Percentiles rank a stretch among this genome's conserved stretches.
phyloP scores from a whole-genome alignment of 345 rosid species.

The Rhizophora mangle region DNA sequence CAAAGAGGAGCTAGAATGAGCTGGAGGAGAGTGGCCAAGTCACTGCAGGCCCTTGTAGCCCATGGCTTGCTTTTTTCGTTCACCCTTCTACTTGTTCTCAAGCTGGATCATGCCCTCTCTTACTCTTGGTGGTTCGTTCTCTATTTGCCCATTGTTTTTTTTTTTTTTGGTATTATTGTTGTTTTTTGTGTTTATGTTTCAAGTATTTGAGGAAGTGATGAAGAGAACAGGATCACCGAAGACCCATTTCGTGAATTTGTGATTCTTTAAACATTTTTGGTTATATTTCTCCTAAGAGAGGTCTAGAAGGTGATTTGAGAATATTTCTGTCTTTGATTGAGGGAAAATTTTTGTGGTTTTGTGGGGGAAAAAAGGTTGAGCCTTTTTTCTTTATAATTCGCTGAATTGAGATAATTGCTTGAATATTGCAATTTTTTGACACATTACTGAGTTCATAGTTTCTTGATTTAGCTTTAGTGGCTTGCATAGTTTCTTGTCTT shows the following conservation, averaged over 20 bases:
- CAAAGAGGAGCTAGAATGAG: slow-evolving; percentile 54
- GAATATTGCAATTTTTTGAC: too few relatives aligned
- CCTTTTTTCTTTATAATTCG: too few relatives aligned
- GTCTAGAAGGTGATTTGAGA: not conserved
- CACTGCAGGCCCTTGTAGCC: slow-evolving; percentile 59
- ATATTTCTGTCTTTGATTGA: not conserved
- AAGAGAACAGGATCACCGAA: not conserved
- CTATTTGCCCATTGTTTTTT: not conserved
- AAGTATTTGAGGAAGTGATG: not conserved
- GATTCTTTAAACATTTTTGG: not conserved
- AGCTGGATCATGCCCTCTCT: slow-evolving; percentile 56
- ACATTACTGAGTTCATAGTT: too few relatives aligned
- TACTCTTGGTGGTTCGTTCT: slow-evolving; percentile 73
- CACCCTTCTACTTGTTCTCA: slow-evolving; percentile 71
- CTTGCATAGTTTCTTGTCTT: too few relatives aligned
- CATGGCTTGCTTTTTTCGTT: slow-evolving; percentile 72
- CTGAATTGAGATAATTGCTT: too few relatives aligned
- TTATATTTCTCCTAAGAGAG: not conserved
- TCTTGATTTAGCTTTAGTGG: too few relatives aligned
- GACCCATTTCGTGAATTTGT: slow-evolving; percentile 10
- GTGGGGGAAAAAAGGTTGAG: too few relatives aligned
- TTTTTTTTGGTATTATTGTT: not conserved
- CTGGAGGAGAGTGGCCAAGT: slow-evolving; percentile 74
- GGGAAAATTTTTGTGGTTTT: too few relatives aligned
- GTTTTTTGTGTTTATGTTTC: not conserved